phyloP scores from a whole-genome alignment of 257 asterid genomes.

The Nicotiana benthamiana region DNA sequence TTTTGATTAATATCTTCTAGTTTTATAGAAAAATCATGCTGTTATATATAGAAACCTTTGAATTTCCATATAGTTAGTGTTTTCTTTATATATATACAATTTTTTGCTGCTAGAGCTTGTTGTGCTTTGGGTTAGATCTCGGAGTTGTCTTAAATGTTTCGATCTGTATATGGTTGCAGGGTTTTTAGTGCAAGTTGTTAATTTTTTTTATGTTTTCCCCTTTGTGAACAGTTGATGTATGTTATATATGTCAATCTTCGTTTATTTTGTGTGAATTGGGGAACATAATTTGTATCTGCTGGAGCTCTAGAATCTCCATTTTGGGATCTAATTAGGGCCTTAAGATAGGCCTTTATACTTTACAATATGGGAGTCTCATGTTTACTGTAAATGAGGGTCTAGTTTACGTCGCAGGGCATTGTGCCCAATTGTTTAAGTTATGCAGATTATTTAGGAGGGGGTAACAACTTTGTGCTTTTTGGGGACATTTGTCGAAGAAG shows the following conservation, averaged over 20 bases:
- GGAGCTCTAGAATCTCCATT: background rate
- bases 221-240: background rate
- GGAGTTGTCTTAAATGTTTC: constrained; percentile 6
- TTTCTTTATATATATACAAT: background rate
- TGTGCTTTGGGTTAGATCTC: constrained; percentile 14
- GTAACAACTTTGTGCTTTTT: background rate
- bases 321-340: background rate
- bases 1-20: constrained; percentile 6
- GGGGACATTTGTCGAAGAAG: background rate
- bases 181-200: background rate
- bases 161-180: background rate
- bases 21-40: background rate
- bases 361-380: background rate
- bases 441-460: background rate
- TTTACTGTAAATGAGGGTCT: background rate
- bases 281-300: no score
- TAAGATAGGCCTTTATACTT: background rate
- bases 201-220: background rate
- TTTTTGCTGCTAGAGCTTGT: background rate
- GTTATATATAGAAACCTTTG: background rate
- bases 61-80: background rate
- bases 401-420: background rate
- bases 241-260: background rate
- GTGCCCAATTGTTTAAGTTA: background rate
- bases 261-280: background rate